Percentiles rank a stretch among this genome's conserved stretches.
Evolutionary conservation across 2,329 filamentous ascomycete genomes (phyloP).

Genomic region (Claviceps humidiphila): DNA sequence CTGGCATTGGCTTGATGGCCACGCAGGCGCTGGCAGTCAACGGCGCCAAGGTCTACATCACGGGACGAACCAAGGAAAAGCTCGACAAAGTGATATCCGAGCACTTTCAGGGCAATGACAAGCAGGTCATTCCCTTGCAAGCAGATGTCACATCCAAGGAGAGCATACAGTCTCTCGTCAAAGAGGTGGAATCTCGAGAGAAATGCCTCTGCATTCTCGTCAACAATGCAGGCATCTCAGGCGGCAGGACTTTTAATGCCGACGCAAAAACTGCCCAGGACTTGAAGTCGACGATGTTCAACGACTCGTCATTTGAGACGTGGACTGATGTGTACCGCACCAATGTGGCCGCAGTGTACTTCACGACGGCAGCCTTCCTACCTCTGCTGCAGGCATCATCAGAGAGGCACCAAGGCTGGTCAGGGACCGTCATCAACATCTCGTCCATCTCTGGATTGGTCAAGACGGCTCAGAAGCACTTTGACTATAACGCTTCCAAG

Average conservation of each 20-base stretch:
- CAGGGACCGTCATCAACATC: conserved; percentile 53
- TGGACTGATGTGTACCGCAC: conserved; percentile 64
- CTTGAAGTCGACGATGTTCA: conserved; percentile 52
- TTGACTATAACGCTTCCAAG: conserved; percentile 51
- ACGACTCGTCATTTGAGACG: conserved; percentile 50
- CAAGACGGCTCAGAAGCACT: conserved; percentile 51
- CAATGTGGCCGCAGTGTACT: conserved; percentile 60
- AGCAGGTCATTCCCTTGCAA: conserved; percentile 44
- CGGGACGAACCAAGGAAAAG: conserved; percentile 50
- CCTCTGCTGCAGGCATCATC: conserved; percentile 44
- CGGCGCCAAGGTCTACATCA: conserved; percentile 58
- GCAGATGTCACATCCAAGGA: conserved; percentile 52
- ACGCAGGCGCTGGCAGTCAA: conserved; percentile 53
- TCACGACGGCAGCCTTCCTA: conserved; percentile 48
- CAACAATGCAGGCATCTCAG: conserved; percentile 56
- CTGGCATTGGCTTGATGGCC: conserved; percentile 57
- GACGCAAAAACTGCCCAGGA: conserved; percentile 35
- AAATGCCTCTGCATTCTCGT: conserved; percentile 49
- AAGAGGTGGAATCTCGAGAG: conserved; percentile 42
- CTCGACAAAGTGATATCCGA: conserved; percentile 46
- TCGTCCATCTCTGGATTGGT: conserved; percentile 53
- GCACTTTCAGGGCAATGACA: conserved; percentile 38
- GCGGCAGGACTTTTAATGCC: conserved; percentile 35
- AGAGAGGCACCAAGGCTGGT: conserved; percentile 31
- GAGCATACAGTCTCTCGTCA: conserved; percentile 42